Percentiles rank a stretch among this genome's conserved stretches.
Evolutionary conservation across 1,284 basidiomycete species (phyloP).

Genomic region (Volvariella volvacea): DNA sequence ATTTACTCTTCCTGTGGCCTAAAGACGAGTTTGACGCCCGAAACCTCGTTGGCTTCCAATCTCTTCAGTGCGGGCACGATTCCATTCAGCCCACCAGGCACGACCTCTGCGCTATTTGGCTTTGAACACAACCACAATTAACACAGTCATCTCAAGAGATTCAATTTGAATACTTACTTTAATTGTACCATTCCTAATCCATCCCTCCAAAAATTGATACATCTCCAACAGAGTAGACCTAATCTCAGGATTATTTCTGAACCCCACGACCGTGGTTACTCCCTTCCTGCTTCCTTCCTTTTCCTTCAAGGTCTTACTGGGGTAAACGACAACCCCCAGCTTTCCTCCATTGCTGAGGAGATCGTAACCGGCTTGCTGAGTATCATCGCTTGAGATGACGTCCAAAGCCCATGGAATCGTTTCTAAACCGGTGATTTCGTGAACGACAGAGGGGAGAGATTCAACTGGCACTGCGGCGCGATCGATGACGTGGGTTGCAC

Average conservation of each 20-base stretch:
- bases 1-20: conserved; percentile 1
- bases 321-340: conserved; percentile 33
- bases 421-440: conserved; percentile 14
- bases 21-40: conserved; percentile 11
- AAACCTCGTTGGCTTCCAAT: conserved; percentile 9
- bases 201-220: conserved; percentile 2
- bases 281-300: background rate
- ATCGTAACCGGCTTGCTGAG: conserved; percentile 7
- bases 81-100: conserved; percentile 11
- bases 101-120: conserved; percentile 10
- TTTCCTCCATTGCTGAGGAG: conserved; percentile 34
- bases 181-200: too few relatives aligned
- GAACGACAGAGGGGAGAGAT: conserved; percentile 13
- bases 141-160: too few relatives aligned
- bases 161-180: too few relatives aligned
- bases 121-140: conserved; percentile 1
- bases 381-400: conserved; percentile 18
- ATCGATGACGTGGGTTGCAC: conserved; percentile 41
- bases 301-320: conserved; percentile 28
- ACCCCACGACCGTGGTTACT: background rate
- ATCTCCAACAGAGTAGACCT: conserved; percentile 9
- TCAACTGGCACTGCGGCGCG: conserved; percentile 16
- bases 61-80: conserved; percentile 10
- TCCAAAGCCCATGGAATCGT: conserved; percentile 27
- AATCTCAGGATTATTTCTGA: conserved; percentile 4